These are phyloP conservation scores for Pseudopyricularia cyperi DNA, from an alignment of 2,329 filamentous ascomycete genomes.

Conservation along the genomic window DNA sequence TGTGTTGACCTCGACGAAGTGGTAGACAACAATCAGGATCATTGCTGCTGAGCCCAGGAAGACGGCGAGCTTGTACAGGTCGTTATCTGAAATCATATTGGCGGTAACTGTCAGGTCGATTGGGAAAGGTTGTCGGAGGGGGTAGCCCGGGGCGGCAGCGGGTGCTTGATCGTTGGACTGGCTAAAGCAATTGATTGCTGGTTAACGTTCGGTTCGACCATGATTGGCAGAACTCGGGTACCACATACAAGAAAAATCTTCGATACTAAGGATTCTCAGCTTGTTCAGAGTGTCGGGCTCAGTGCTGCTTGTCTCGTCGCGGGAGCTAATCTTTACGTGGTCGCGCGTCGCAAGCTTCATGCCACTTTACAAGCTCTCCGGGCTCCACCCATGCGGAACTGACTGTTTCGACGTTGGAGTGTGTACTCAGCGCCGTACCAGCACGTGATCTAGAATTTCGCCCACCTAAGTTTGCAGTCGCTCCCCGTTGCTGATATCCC, in stretches of 20 bases:
- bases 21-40: slow-evolving; percentile 87
- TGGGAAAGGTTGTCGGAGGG: background rate
- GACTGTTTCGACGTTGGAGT: background rate
- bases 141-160: background rate
- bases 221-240: too few relatives aligned
- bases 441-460: background rate
- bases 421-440: background rate
- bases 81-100: slow-evolving; percentile 86
- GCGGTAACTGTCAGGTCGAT: background rate
- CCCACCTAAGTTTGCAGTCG: background rate
- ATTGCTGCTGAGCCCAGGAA: slow-evolving; percentile 84
- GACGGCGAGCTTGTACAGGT: slow-evolving; percentile 83
- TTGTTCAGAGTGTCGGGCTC: background rate
- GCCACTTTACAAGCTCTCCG: background rate
- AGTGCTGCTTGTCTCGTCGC: background rate
- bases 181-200: too few relatives aligned
- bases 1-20: slow-evolving; percentile 94
- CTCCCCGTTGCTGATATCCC: background rate
- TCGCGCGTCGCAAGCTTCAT: background rate
- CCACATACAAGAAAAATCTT: too few relatives aligned
- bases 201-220: too few relatives aligned
- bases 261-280: too few relatives aligned
- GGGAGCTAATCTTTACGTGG: background rate
- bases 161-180: too few relatives aligned
- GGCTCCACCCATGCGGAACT: background rate